A percentile compares a stretch with the other conserved stretches of the same genome.
phyloP scores from a whole-genome alignment of 2,329 filamentous ascomycete genomes.

The Venturia oleaginea region DNA sequence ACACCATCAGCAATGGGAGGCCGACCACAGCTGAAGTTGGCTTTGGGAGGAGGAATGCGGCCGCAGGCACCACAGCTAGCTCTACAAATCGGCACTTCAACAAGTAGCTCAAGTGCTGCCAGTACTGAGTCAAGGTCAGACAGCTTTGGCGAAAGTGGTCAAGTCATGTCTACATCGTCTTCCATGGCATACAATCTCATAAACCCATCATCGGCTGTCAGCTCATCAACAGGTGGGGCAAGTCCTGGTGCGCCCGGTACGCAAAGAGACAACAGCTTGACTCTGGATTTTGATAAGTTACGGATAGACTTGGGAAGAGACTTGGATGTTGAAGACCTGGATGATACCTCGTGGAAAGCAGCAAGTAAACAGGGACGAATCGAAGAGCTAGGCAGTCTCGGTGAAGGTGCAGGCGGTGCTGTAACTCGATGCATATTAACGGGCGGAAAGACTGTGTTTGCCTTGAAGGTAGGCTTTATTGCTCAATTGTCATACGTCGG shows the following conservation, averaged over 20 bases:
- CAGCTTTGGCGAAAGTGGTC: slow-evolving; percentile 60
- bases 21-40: slow-evolving; percentile 30
- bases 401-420: slow-evolving; percentile 90
- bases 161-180: slow-evolving; percentile 70
- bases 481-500: not conserved
- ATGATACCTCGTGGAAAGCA: slow-evolving; percentile 91
- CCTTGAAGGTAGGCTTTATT: slow-evolving; percentile 64
- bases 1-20: slow-evolving; percentile 60
- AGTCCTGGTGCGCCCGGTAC: slow-evolving; percentile 62
- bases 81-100: slow-evolving; percentile 43
- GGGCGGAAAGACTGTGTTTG: slow-evolving; percentile 89
- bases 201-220: slow-evolving; percentile 79
- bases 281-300: slow-evolving; percentile 70
- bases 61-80: slow-evolving; percentile 33
- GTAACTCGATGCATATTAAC: slow-evolving; percentile 86
- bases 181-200: slow-evolving; percentile 80
- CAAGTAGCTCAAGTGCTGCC: slow-evolving; percentile 69
- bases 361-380: slow-evolving; percentile 85
- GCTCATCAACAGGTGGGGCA: slow-evolving; percentile 57
- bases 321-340: slow-evolving; percentile 85
- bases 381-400: slow-evolving; percentile 76
- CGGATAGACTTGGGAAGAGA: slow-evolving; percentile 62
- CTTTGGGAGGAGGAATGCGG: not conserved
- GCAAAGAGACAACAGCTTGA: slow-evolving; percentile 74
- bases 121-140: slow-evolving; percentile 73